Conservation (phyloP, 2,329 filamentous ascomycete genomes). For the Beauveria asiatica region DNA sequence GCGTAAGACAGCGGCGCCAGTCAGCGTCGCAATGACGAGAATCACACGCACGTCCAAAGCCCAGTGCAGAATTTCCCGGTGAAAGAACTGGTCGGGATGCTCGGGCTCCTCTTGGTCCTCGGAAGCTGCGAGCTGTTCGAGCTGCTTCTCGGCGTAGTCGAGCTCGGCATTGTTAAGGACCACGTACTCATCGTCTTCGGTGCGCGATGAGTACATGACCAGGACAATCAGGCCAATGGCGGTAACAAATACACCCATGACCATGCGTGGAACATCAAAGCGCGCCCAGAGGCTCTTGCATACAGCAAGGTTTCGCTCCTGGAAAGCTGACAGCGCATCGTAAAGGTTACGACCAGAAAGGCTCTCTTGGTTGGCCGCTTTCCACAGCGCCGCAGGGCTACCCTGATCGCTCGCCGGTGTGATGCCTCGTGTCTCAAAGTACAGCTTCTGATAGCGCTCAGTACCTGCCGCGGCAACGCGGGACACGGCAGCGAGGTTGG, state of each 20-base stretch:
- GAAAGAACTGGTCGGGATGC: conserved; percentile 29
- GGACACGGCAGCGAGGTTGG: conserved; percentile 68
- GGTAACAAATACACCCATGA: conserved; percentile 66
- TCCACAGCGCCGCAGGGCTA: conserved; percentile 34
- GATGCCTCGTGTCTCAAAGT: conserved; percentile 63
- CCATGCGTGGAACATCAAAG: conserved; percentile 83
- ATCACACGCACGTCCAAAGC: conserved; percentile 28
- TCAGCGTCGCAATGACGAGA: conserved; percentile 21
- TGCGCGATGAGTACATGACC: conserved; percentile 60
- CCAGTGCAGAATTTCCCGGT: conserved; percentile 26
- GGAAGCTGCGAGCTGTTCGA: conserved; percentile 34
- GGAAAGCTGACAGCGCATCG: conserved; percentile 61
- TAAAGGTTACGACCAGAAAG: conserved; percentile 34
- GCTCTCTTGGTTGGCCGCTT: conserved; percentile 38
- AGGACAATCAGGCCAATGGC: conserved; percentile 59
- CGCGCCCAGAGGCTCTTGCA: conserved; percentile 85
- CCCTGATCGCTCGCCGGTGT: conserved; percentile 45
- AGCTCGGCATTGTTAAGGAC: conserved; percentile 48
- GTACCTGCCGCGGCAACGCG: conserved; percentile 77
- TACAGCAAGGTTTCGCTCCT: conserved; percentile 65
- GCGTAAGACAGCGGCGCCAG: conserved; percentile 23
- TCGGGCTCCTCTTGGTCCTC: conserved; percentile 32
- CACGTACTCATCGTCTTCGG: conserved; percentile 45
- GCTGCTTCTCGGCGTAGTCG: conserved; percentile 48
- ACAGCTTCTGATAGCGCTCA: conserved; percentile 78